Evolutionary conservation across 345 rosid species (phyloP).

Genomic region (Fremontodendron californicum): DNA sequence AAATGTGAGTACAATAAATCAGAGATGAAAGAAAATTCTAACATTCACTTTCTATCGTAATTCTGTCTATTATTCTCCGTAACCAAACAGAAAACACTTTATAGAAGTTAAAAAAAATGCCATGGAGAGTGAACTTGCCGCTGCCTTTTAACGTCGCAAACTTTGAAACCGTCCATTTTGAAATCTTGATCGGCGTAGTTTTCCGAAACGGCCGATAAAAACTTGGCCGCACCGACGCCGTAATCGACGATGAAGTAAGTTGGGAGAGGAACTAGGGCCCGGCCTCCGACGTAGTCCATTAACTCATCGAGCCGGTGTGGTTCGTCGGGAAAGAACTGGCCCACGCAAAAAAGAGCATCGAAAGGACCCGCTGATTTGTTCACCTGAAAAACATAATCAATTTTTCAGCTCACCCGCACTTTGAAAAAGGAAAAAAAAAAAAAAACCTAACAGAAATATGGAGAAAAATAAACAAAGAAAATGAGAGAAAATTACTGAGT

Average conservation of each 20-base stretch:
- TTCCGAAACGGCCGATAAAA: constrained; percentile 43
- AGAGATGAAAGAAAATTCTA: constrained; percentile 2
- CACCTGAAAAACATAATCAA: constrained; percentile 34
- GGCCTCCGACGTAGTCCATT: constrained; percentile 52
- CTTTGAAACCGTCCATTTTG: constrained; percentile 69
- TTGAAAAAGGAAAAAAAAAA: no score
- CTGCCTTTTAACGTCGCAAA: constrained; percentile 78
- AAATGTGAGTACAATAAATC: constrained; percentile 24
- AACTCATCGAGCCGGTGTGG: constrained; percentile 57
- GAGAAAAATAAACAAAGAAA: neutral
- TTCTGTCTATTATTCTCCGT: neutral
- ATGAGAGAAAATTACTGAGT: constrained; percentile 38
- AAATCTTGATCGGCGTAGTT: constrained; percentile 62
- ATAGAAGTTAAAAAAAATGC: constrained; percentile 24
- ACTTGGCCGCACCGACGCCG: constrained; percentile 60
- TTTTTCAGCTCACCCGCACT: neutral
- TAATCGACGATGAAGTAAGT: constrained; percentile 85
- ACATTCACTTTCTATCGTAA: neutral
- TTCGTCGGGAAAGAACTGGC: constrained; percentile 78
- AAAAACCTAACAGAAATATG: constrained; percentile 21
- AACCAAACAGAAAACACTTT: neutral
- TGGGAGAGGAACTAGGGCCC: constrained; percentile 59
- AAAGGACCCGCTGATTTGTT: constrained; percentile 83
- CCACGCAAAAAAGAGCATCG: constrained; percentile 73
- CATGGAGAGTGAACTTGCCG: constrained; percentile 72